Percentiles rank a stretch among this genome's conserved stretches.
Evolutionary conservation across 345 rosid genomes (phyloP).

Genomic region (Eucalyptus guilfoylei): DNA sequence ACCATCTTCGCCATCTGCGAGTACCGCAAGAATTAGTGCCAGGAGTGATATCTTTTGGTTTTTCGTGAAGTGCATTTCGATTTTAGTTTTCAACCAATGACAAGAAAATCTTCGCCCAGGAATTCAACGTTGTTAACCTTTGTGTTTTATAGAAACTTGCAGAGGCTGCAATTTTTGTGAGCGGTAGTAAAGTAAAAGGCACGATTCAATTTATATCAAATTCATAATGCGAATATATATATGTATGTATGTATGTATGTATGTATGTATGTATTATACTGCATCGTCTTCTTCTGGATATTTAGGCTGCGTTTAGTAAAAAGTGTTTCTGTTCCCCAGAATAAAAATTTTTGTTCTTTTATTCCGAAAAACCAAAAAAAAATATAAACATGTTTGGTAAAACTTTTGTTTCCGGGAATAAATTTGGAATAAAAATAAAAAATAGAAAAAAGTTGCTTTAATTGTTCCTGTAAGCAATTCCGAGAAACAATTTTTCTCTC

Average conservation of each 20-base stretch:
- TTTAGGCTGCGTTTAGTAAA: too few species aligned
- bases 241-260: too few species aligned
- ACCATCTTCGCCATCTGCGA: not conserved
- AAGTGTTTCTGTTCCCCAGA: fast-evolving
- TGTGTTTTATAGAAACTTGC: not conserved
- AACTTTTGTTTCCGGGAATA: too few species aligned
- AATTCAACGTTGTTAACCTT: not conserved
- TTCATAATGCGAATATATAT: not conserved
- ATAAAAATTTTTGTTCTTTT: too few species aligned
- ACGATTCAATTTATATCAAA: not conserved
- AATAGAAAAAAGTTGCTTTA: too few species aligned
- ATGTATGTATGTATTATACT: too few species aligned
- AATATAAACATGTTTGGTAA: too few species aligned
- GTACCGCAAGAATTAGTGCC: not conserved
- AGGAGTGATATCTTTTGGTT: not conserved
- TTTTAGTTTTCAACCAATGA: not conserved
- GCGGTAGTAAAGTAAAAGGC: not conserved
- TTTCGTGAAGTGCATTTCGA: not conserved
- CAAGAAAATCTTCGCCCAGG: not conserved
- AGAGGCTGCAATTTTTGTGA: not conserved
- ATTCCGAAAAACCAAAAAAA: too few species aligned
- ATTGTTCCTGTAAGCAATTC: too few species aligned
- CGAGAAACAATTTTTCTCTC: too few species aligned
- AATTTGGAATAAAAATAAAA: too few species aligned
- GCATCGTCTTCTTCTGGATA: too few species aligned